Base-by-base conservation (phyloP, 2,329 filamentous ascomycete species). In the Akanthomyces lecanii region DNA sequence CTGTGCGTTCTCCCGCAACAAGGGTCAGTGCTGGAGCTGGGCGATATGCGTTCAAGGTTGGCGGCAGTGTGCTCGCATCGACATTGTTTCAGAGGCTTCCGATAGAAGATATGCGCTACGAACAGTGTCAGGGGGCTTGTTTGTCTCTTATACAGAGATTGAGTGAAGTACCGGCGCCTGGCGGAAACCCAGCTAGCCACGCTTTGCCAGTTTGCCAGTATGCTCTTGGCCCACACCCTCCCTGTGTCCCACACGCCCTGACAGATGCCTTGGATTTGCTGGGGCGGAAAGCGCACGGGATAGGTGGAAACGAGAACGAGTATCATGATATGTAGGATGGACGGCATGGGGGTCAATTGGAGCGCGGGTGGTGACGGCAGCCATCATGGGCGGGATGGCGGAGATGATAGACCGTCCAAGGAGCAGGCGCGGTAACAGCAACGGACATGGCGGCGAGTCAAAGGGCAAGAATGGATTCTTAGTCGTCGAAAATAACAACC, bases 11-110 rank as follows among this genome's bases (percentile, higher is more conserved):
- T 48, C 18, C n/a, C 30, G 55, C 21, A 25, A 33, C 38, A 33
- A 45, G 33, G 55, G 55, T 58, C 55, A 58, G 45, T 58, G 55
- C 55, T 38, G 40, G 36, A 38, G 28, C 21, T 58, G 55, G 21
- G 36, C 33, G 33, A 25, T 40, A 40, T 53, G 52, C 33, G 21
- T 36, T 42, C 14, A 33, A 18, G 30, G 25, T 14, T 30, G 14
- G 18, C 36, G 40, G 14, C 53, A 12, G 30, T 40, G 3, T 33
- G 30, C 28, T 21, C 28, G 42, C 47, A 45, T 47, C 54, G 25
- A 57, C 38, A 36, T 28, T 47, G 55, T 58, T 58, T 58, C 44
- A 58, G 55, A 56, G 23, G 4, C 16, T 50, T 16, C 7, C 14
- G 38, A 40, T 40, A 16, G 38, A 40, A 10, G 38, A 40, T 5